Conservation (phyloP, 2,329 filamentous ascomycete species). For the Chrysoporthe cubensis region DNA sequence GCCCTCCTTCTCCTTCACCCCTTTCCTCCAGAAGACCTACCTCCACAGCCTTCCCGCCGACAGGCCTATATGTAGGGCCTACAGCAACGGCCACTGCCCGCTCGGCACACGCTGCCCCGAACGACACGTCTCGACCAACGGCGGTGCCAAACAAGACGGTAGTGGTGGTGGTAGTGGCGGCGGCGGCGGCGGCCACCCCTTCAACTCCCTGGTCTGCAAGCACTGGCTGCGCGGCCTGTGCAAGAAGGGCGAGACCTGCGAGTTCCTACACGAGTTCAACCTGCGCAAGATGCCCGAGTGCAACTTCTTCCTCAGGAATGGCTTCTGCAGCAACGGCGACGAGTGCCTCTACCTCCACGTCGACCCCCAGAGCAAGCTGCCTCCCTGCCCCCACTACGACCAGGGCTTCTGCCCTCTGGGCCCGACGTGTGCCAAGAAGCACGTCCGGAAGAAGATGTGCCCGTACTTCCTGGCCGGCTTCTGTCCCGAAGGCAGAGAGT, state of each 20-base stretch:
- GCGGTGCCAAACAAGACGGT: conserved; percentile 36
- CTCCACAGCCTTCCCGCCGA: conserved; percentile 81
- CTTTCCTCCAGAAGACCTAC: conserved; percentile 82
- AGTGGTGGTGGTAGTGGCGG: conserved; percentile 54
- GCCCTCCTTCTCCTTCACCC: conserved; percentile 81
- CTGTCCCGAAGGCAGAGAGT: conserved; percentile 79
- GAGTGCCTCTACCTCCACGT: conserved; percentile 94
- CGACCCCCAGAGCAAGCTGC: conserved; percentile 78
- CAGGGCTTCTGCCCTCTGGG: conserved; percentile 93
- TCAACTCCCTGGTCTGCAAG: conserved; percentile 92
- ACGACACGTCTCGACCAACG: conserved; percentile 64
- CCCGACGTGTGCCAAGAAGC: conserved; percentile 83
- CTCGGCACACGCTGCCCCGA: conserved; percentile 84
- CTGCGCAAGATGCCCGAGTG: conserved; percentile 98
- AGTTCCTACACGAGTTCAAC: conserved; percentile 99
- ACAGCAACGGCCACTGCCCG: conserved; percentile 83
- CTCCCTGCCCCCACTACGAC: conserved; percentile 88
- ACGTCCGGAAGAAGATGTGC: conserved; percentile 81
- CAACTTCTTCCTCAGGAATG: conserved; percentile 91
- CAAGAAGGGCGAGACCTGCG: conserved; percentile 96
- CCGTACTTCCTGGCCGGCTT: conserved; percentile 90
- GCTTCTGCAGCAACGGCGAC: conserved; percentile 95
- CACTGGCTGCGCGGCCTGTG: conserved; percentile 97
- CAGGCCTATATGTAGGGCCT: conserved; percentile 83
- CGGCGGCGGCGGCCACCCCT: conserved; percentile 50